Percentiles rank a stretch among this genome's conserved stretches.
These are phyloP conservation scores for Neophaeococcomyces aloes DNA, from an alignment of 2,329 filamentous ascomycete species.

Conservation along the genomic window DNA sequence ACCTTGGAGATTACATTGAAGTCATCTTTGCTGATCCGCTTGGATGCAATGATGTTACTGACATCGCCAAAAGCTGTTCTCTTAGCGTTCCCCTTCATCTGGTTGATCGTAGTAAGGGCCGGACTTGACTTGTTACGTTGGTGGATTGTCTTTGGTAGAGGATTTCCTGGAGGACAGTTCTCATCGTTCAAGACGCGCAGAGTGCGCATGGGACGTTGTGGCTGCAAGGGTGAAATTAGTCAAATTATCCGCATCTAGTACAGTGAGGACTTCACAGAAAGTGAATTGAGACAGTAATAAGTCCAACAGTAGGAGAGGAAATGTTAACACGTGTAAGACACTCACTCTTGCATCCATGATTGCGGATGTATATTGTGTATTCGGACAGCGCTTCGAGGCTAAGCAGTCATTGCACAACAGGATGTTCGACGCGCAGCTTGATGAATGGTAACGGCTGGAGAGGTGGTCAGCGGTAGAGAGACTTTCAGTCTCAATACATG, in stretches of 20 bases:
- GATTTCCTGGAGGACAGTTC: slow-evolving; percentile 47
- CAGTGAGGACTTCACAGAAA: no score
- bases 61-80: slow-evolving; percentile 73
- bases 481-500: neutral
- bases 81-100: slow-evolving; percentile 57
- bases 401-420: slow-evolving; percentile 1
- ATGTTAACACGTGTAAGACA: neutral
- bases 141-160: slow-evolving; percentile 52
- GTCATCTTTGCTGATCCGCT: slow-evolving; percentile 45
- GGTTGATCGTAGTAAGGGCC: slow-evolving; percentile 47
- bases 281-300: neutral
- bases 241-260: slow-evolving; percentile 3
- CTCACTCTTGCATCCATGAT: slow-evolving; percentile 22
- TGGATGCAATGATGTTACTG: slow-evolving; percentile 51
- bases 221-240: slow-evolving; percentile 40
- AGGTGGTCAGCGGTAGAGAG: neutral
- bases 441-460: neutral
- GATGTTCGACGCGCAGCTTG: neutral
- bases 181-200: slow-evolving; percentile 58
- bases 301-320: neutral
- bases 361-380: slow-evolving; percentile 2
- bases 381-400: neutral
- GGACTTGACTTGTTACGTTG: slow-evolving; percentile 71
- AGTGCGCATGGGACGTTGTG: slow-evolving; percentile 53
- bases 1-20: slow-evolving; percentile 40